Evolutionary conservation across 2,329 filamentous ascomycete genomes (phyloP), one percentile per base, ranked within the genome.

Genomic region (Emericellopsis cladophorae): DNA sequence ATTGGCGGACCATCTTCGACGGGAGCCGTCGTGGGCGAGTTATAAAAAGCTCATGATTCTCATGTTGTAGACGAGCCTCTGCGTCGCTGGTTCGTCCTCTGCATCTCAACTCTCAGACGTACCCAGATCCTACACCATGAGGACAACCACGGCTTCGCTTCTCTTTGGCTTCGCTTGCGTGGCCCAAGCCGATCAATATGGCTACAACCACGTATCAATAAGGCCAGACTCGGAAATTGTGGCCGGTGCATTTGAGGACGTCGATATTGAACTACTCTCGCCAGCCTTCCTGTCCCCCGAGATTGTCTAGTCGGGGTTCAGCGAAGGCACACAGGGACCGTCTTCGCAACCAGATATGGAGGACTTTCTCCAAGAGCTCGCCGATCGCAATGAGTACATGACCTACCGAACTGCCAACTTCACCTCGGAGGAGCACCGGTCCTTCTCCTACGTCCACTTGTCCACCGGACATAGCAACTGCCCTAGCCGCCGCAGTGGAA

Each of bases 381-480:
- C 44, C 2, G 29, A 36, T 12, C 35, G 40, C 11, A 48, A 49
- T 33, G 34, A 37, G 9, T 48, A 44, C 46, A 49, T 49, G 47
- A 44, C 41, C 3, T 48, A 44, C 37, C 15, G 39, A 18, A 42
- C 36, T 14, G 43, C 46, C 34, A 46, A 43, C 41, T 49, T 49
- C 39, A 45, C 46, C 32, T 49, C 47, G 4, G 47, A 48, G 26
- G 47, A 49, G 38, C 23, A 33, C 21, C 47, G 44, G 21, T 39
- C 39, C 8, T 46, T 45, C 34, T 46, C 47, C 16, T 49, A 45
- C 36, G 41, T 49, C 22, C 43, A 41, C 29, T 35, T 49, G 22
- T 41, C 45, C n/a, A 42, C 29, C 9, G 21, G 21, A n/a, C 11
- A 32, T 5, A 14, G 29, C 14, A 16, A 33, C 31, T 31, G 37